Conservation (phyloP, 169 alveolate species). For the Plasmodium sp. region DNA sequence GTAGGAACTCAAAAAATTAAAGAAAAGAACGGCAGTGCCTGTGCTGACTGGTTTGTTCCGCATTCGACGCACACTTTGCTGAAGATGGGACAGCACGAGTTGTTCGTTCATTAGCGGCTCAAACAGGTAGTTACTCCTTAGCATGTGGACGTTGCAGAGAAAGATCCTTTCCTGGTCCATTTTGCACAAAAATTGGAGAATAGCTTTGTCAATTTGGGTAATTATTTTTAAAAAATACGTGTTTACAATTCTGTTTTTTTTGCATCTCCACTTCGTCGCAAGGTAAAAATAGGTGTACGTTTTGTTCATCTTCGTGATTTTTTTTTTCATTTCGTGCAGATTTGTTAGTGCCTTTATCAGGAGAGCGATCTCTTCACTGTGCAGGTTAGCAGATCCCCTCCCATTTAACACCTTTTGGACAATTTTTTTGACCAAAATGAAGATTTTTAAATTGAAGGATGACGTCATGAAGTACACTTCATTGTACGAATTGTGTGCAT, state of each 20-base stretch:
- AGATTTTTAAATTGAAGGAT: slow-evolving; percentile 38
- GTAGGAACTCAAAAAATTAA: slow-evolving; percentile 41
- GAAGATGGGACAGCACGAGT: background rate
- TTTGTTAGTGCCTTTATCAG: slow-evolving; percentile 13
- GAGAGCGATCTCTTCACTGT: background rate
- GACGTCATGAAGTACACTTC: background rate
- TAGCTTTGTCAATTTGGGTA: slow-evolving; percentile 14
- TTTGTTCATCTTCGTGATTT: background rate
- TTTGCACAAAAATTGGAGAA: slow-evolving; percentile 5
- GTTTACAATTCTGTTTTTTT: slow-evolving; percentile 28
- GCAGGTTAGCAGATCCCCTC: background rate
- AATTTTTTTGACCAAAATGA: slow-evolving; percentile 25
- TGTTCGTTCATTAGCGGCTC: background rate
- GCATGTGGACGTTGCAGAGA: slow-evolving; percentile 25
- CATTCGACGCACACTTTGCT: background rate
- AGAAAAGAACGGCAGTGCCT: background rate
- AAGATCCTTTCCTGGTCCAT: background rate
- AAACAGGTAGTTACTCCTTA: slow-evolving; percentile 14
- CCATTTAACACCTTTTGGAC: slow-evolving; percentile 8
- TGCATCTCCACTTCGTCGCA: background rate
- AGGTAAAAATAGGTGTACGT: slow-evolving; percentile 50
- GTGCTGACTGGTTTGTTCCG: background rate
- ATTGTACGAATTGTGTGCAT: slow-evolving; percentile 1
- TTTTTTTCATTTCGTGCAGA: slow-evolving; percentile 18
- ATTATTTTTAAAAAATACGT: slow-evolving; percentile 19